These are phyloP conservation scores for Volvox carteri DNA, from an alignment of 163 green algal species.

Conservation along the genomic window DNA sequence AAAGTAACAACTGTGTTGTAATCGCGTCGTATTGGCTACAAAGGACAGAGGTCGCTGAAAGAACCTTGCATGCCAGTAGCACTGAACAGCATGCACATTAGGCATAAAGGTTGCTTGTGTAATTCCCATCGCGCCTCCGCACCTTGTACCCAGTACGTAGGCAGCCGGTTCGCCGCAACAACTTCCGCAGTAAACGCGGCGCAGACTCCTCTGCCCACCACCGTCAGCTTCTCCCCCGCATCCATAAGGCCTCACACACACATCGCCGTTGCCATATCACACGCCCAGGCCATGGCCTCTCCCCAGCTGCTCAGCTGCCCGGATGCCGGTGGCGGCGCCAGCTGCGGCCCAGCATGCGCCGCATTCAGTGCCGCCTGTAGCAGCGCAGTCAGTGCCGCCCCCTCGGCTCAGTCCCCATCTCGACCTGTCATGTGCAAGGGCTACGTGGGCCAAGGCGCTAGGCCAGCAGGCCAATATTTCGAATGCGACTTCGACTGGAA, in stretches of 20 bases:
- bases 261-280: background rate
- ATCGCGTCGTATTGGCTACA: too few species aligned
- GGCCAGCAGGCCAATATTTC: slow-evolving; percentile 71
- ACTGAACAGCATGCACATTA: too few species aligned
- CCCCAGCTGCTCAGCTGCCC: background rate
- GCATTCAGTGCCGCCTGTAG: background rate
- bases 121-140: background rate
- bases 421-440: background rate
- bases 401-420: background rate
- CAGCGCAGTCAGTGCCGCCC: background rate
- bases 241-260: background rate
- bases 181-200: background rate
- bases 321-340: background rate
- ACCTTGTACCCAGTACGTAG: background rate
- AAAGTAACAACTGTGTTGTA: too few species aligned
- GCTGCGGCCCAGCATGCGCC: background rate
- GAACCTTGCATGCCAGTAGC: too few species aligned
- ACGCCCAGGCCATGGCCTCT: background rate
- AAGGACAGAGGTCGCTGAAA: too few species aligned
- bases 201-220: background rate
- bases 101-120: background rate
- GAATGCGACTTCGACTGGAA: slow-evolving; percentile 73
- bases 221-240: background rate
- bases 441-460: slow-evolving; percentile 65
- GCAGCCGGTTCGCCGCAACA: background rate